A percentile compares a stretch with the other conserved stretches of the same genome.
phyloP scores from a whole-genome alignment of 2,329 filamentous ascomycete genomes.

The Clonostachys chloroleuca region DNA sequence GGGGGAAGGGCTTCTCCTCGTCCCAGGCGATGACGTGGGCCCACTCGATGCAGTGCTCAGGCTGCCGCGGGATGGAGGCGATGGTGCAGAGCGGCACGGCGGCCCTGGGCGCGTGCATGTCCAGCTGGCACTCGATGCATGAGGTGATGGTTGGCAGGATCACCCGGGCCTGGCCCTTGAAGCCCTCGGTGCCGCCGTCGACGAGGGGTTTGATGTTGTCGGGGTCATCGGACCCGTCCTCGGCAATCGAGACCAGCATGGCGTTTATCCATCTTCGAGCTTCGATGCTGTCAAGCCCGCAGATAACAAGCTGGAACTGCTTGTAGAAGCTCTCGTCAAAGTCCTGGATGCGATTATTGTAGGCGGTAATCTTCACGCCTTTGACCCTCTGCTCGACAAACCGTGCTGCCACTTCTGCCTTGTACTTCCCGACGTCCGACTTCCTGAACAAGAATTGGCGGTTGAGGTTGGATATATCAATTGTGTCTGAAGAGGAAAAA shows the following conservation, averaged over 20 bases:
- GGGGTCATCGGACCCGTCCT: slow-evolving; percentile 60
- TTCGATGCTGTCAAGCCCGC: slow-evolving; percentile 94
- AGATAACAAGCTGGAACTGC: slow-evolving; percentile 92
- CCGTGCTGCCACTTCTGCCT: slow-evolving; percentile 86
- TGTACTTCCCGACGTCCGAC: slow-evolving; percentile 85
- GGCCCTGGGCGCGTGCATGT: slow-evolving; percentile 97
- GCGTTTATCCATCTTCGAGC: slow-evolving; percentile 98
- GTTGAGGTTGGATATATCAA: slow-evolving; percentile 97
- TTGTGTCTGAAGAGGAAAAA: slow-evolving; percentile 66
- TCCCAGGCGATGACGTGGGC: slow-evolving; percentile 98
- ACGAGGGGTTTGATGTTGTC: slow-evolving; percentile 91
- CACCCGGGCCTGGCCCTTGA: slow-evolving; percentile 94
- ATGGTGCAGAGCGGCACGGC: slow-evolving; percentile 95
- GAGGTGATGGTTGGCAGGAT: slow-evolving; percentile 89
- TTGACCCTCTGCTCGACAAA: slow-evolving; percentile 90
- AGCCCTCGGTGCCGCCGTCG: slow-evolving; percentile 95
- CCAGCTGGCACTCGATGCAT: slow-evolving; percentile 96
- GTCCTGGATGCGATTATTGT: slow-evolving; percentile 94
- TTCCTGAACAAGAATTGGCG: slow-evolving; percentile 95
- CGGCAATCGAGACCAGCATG: slow-evolving; percentile 85
- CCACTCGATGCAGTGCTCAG: slow-evolving; percentile 98
- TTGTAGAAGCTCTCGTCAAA: slow-evolving; percentile 96
- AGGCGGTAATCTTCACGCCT: slow-evolving; percentile 87
- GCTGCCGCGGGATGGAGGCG: slow-evolving; percentile 92
- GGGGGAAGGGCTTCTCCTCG: slow-evolving; percentile 73